These are phyloP conservation scores for Rhizopogon hawkerae DNA, from an alignment of 1,284 basidiomycete species.

Conservation along the genomic window DNA sequence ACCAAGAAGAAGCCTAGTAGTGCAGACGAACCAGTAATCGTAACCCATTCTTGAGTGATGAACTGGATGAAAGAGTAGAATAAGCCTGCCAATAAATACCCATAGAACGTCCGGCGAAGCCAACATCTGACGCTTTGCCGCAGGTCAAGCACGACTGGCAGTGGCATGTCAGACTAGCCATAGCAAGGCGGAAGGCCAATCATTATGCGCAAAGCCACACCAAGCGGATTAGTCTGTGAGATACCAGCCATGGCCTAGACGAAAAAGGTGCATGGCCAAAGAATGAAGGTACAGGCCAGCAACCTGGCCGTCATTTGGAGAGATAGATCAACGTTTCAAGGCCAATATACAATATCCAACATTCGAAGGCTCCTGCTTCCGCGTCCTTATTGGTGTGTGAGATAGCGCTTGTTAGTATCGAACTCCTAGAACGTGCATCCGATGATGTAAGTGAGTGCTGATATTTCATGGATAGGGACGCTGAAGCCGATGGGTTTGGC, in stretches of 20 bases:
- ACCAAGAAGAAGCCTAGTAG: neutral
- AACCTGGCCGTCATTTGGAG: too few relatives aligned
- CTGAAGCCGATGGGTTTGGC: neutral
- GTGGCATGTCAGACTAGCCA: neutral
- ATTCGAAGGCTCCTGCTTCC: too few relatives aligned
- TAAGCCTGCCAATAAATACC: too few relatives aligned
- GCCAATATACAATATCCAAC: too few relatives aligned
- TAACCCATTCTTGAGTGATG: too few relatives aligned
- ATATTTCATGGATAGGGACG: neutral
- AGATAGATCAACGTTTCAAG: too few relatives aligned
- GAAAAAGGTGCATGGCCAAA: neutral
- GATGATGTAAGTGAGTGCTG: neutral
- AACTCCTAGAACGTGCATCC: too few relatives aligned
- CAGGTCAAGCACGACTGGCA: neutral
- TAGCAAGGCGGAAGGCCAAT: neutral
- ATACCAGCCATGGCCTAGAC: neutral
- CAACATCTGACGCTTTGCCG: neutral
- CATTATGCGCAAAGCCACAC: neutral
- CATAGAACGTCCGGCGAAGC: neutral
- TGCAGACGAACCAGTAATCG: neutral
- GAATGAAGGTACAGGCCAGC: too few relatives aligned
- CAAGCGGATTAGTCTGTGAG: too few relatives aligned
- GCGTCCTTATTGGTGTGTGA: too few relatives aligned
- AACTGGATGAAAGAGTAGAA: too few relatives aligned
- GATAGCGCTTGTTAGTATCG: too few relatives aligned